A percentile compares a stretch with the other conserved stretches of the same genome.
These are phyloP conservation scores for Lophiotrema nucula DNA, from an alignment of 495 filamentous ascomycete species.

Conservation along the genomic window DNA sequence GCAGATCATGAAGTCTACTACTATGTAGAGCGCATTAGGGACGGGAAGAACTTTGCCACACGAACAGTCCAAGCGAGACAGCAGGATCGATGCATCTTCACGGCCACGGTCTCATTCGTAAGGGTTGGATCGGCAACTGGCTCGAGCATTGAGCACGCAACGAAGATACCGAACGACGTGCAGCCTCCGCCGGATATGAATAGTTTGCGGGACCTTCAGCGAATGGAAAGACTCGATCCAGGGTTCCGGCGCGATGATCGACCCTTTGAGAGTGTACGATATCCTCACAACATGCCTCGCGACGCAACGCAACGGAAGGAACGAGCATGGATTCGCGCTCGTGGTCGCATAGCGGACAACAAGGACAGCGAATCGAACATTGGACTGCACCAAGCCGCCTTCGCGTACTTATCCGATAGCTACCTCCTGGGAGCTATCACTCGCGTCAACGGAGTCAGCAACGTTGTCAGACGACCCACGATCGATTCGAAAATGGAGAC, in stretches of 20 bases:
- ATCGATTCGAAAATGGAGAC: constrained; percentile 26
- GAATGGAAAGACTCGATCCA: too few species aligned
- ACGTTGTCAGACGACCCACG: constrained; percentile 49
- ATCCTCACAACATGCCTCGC: constrained; percentile 48
- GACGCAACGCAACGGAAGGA: constrained; percentile 56
- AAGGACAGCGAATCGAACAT: too few species aligned
- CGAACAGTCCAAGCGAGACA: constrained; percentile 90
- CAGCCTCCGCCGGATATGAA: neutral
- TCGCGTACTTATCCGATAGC: constrained; percentile 86
- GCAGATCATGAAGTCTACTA: constrained; percentile 79
- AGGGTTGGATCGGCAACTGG: constrained; percentile 62
- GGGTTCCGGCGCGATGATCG: too few species aligned
- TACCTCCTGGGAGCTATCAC: constrained; percentile 84
- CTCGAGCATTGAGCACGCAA: constrained; percentile 57
- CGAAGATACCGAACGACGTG: constrained; percentile 50
- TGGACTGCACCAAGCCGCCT: constrained; percentile 75
- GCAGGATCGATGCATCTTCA: constrained; percentile 81
- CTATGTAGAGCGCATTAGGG: constrained; percentile 83
- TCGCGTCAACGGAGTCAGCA: constrained; percentile 58
- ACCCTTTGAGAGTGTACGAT: constrained; percentile 56
- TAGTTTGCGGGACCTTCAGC: neutral
- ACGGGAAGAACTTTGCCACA: constrained; percentile 83
- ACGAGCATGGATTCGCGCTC: constrained; percentile 72
- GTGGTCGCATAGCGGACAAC: constrained; percentile 63
- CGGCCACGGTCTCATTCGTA: constrained; percentile 83